phyloP scores from a whole-genome alignment of 768 basidiomycete genomes.

The Russula sp. region DNA sequence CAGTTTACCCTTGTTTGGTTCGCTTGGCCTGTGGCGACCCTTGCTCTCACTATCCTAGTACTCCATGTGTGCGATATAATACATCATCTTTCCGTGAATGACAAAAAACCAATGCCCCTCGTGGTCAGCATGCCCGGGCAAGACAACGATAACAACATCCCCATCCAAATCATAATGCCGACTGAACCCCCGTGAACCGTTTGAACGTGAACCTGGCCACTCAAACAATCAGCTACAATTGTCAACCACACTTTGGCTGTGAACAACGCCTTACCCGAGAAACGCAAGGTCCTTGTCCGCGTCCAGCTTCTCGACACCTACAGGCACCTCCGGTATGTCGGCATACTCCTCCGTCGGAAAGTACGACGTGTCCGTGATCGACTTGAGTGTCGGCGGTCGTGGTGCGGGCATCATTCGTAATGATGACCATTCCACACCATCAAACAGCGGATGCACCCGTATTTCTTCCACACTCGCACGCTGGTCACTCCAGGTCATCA shows the following conservation, averaged over 20 bases:
- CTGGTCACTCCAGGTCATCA: slow-evolving; percentile 82
- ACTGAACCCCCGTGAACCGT: slow-evolving; percentile 49
- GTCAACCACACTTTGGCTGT: not conserved
- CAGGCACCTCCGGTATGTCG: slow-evolving; percentile 57
- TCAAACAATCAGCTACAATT: slow-evolving; percentile 21
- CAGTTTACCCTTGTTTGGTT: slow-evolving; percentile 26
- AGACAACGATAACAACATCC: not conserved
- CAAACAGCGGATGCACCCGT: slow-evolving; percentile 88
- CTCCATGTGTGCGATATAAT: not conserved
- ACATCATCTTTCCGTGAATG: not conserved
- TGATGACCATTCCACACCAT: slow-evolving; percentile 89
- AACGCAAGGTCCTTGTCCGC: slow-evolving; percentile 58
- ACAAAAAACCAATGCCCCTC: not conserved
- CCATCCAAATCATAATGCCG: slow-evolving; percentile 20
- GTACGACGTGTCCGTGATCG: slow-evolving; percentile 94
- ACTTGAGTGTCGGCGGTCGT: slow-evolving; percentile 88
- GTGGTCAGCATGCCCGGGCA: too few species aligned
- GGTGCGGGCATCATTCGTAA: slow-evolving; percentile 90
- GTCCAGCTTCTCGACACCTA: slow-evolving; percentile 42
- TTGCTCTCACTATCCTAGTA: not conserved
- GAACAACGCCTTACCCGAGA: slow-evolving; percentile 43
- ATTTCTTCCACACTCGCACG: slow-evolving; percentile 81
- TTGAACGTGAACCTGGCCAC: slow-evolving; percentile 70
- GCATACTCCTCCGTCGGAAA: slow-evolving; percentile 95
- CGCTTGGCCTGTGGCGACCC: slow-evolving; percentile 20